phyloP scores from a whole-genome alignment of 805 yeast genomes.

The Spathaspora hagerdaliae region DNA sequence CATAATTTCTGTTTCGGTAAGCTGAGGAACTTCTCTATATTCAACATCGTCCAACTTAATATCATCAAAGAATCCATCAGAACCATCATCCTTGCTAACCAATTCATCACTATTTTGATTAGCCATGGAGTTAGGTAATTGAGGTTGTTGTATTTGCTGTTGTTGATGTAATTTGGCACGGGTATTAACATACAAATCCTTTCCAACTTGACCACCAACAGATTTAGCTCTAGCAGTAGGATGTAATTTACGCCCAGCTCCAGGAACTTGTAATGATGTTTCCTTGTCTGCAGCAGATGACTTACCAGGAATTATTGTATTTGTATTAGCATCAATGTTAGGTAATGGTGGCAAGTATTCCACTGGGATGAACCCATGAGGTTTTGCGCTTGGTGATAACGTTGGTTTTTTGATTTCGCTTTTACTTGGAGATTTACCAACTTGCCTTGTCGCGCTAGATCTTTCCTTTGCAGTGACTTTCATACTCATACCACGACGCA shows the following conservation, averaged over 20 bases:
- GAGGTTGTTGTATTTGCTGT: conserved; percentile 31
- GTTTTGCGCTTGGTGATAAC: conserved; percentile 18
- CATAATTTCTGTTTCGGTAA: conserved; percentile 38
- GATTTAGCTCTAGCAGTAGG: conserved; percentile 89
- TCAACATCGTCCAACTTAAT: conserved; percentile 41
- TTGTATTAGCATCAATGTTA: conserved; percentile 28
- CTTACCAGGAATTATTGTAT: conserved; percentile 13
- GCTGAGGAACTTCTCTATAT: conserved; percentile 27
- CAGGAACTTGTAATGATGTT: conserved; percentile 6
- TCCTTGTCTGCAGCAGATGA: background rate
- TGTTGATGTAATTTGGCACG: conserved; percentile 6
- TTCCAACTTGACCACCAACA: conserved; percentile 70
- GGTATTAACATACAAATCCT: conserved; percentile 40
- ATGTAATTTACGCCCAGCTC: conserved; percentile 41
- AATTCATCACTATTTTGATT: conserved; percentile 44
- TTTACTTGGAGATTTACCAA: conserved; percentile 28
- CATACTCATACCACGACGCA: conserved; percentile 60
- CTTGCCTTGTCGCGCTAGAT: conserved; percentile 12
- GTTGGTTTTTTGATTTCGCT: conserved; percentile 39
- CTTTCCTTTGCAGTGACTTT: conserved; percentile 57
- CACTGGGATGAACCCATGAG: conserved; percentile 39
- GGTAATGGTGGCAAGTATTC: conserved; percentile 45
- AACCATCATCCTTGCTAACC: conserved; percentile 15
- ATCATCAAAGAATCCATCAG: conserved; percentile 57
- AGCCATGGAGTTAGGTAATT: conserved; percentile 40